These are phyloP conservation scores for Conringia planisiliqua DNA, from an alignment of 345 rosid species.

Conservation along the genomic window DNA sequence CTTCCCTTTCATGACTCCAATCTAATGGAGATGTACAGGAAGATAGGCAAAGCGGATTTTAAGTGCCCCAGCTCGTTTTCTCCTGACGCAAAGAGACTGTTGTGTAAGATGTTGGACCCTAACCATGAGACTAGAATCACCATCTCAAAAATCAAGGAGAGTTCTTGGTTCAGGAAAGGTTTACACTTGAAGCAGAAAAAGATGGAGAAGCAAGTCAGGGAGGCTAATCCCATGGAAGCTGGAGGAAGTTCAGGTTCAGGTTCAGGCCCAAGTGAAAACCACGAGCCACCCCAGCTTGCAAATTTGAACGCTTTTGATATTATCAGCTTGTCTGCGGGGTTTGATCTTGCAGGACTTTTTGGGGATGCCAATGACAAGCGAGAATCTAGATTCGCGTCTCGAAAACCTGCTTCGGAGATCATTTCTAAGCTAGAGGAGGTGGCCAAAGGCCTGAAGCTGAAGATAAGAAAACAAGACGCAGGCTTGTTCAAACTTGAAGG, in stretches of 20 bases:
- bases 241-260: conserved; percentile 10
- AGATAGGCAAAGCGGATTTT: conserved; percentile 61
- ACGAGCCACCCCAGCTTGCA: conserved; percentile 39
- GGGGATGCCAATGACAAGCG: conserved; percentile 38
- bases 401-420: conserved; percentile 55
- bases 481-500: conserved; percentile 68
- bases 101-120: conserved; percentile 58
- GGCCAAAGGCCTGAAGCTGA: conserved; percentile 48
- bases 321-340: conserved; percentile 58
- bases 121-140: conserved; percentile 53
- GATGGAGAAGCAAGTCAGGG: conserved; percentile 39
- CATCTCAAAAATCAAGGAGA: conserved; percentile 54
- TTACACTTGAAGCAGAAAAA: conserved; percentile 41
- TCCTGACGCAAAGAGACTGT: conserved; percentile 46
- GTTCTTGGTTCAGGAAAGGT: conserved; percentile 66
- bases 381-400: conserved; percentile 59
- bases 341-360: conserved; percentile 64
- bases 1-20: conserved; percentile 76
- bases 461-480: conserved; percentile 57
- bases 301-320: conserved; percentile 70
- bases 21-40: conserved; percentile 77
- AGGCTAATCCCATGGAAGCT: conserved; percentile 11
- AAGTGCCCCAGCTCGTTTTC: conserved; percentile 67
- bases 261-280: conserved; percentile 34
- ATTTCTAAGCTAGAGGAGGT: conserved; percentile 59